phyloP scores from a whole-genome alignment of 805 yeast species.

The Sungouiozyma intestinalis region DNA sequence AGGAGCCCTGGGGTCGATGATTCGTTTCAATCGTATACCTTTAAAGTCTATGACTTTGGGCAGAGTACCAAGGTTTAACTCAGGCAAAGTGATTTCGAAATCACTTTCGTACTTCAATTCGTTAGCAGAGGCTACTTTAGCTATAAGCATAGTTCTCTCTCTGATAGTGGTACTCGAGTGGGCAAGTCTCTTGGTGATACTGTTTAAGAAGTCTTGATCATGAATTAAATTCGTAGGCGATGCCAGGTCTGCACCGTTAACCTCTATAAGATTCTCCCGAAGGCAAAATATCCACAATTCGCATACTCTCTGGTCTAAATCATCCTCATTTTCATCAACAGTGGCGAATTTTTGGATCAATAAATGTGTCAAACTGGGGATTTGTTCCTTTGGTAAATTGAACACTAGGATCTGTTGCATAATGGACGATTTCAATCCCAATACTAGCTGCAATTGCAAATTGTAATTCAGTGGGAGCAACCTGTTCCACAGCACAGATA shows the following conservation, averaged over 20 bases:
- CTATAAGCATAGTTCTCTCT: constrained; percentile 29
- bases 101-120: constrained; percentile 23
- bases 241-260: neutral
- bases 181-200: constrained; percentile 21
- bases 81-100: constrained; percentile 15
- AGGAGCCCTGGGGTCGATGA: neutral
- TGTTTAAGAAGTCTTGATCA: constrained; percentile 15
- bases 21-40: neutral
- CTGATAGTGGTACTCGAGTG: constrained; percentile 15
- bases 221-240: constrained; percentile 6
- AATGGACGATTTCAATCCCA: constrained; percentile 7
- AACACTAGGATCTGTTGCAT: constrained; percentile 13
- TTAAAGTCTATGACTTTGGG: constrained; percentile 5
- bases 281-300: constrained; percentile 13
- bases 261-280: neutral
- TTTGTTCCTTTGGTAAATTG: constrained; percentile 4
- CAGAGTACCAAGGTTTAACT: constrained; percentile 3
- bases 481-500: neutral
- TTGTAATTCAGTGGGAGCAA: neutral
- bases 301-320: constrained; percentile 8
- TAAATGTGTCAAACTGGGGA: neutral
- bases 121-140: constrained; percentile 19
- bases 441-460: neutral
- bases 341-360: constrained; percentile 7
- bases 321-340: constrained; percentile 10